Conservation (phyloP, 768 basidiomycete genomes). For the Mycena venus region DNA sequence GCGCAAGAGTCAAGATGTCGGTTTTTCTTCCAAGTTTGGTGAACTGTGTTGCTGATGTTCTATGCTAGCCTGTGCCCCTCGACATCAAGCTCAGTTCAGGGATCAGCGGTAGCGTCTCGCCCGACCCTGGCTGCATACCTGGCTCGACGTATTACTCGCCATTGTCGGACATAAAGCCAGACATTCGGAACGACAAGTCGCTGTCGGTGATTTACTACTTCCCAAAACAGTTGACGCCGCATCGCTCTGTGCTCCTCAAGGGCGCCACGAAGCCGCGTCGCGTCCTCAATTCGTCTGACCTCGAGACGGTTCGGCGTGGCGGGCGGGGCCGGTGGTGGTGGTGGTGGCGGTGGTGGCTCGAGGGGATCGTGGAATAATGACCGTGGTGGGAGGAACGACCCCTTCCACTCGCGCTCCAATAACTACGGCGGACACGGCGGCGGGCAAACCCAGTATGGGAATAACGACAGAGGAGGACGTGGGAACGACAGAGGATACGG, state of each 20-base stretch:
- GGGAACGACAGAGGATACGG: slow-evolving; percentile 46
- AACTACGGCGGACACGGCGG: slow-evolving; percentile 55
- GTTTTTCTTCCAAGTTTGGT: slow-evolving; percentile 37
- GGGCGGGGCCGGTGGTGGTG: slow-evolving; percentile 64
- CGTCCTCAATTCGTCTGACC: slow-evolving; percentile 76
- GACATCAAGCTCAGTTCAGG: slow-evolving; percentile 80
- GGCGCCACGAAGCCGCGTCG: slow-evolving; percentile 73
- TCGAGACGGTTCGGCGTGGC: slow-evolving; percentile 75
- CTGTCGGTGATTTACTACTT: slow-evolving; percentile 91
- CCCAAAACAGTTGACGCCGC: slow-evolving; percentile 88
- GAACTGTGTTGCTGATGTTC: slow-evolving; percentile 16
- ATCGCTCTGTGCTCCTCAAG: slow-evolving; percentile 86
- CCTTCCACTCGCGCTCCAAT: slow-evolving; percentile 60
- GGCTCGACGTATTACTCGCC: slow-evolving; percentile 91
- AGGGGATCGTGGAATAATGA: slow-evolving; percentile 53
- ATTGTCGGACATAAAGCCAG: slow-evolving; percentile 70
- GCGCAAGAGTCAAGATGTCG: slow-evolving; percentile 83
- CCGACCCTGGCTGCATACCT: slow-evolving; percentile 91
- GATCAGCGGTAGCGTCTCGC: slow-evolving; percentile 82
- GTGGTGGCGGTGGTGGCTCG: slow-evolving; percentile 56
- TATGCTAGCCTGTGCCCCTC: slow-evolving; percentile 76
- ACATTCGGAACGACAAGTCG: slow-evolving; percentile 90
- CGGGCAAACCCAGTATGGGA: slow-evolving; percentile 42
- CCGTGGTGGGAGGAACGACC: slow-evolving; percentile 55
- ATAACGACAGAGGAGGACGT: slow-evolving; percentile 43